Conservation (phyloP, 2,329 filamentous ascomycete species). For the Acrodontium crateriforme region DNA sequence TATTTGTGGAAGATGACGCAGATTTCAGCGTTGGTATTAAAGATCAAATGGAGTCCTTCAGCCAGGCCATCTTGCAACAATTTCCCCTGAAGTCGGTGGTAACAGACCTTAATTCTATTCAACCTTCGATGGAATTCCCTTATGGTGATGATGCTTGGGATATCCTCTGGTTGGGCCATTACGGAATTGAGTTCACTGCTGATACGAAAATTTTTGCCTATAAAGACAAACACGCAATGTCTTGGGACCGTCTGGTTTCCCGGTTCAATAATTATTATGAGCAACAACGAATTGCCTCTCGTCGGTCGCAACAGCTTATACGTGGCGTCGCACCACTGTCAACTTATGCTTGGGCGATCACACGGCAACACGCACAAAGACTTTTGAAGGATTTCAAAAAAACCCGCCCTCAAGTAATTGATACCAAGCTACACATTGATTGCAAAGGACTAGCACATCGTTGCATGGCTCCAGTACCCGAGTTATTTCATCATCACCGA, state of each 20-base stretch:
- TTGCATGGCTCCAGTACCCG: slow-evolving; percentile 7
- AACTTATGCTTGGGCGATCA: slow-evolving; percentile 5
- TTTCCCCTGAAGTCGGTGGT: neutral
- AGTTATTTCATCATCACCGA: slow-evolving; percentile 7
- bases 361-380: slow-evolving; percentile 2
- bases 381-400: slow-evolving; percentile 2
- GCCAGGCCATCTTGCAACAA: slow-evolving; percentile 10
- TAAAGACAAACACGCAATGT: slow-evolving; percentile 4
- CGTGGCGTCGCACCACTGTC: slow-evolving; percentile 4
- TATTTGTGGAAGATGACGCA: slow-evolving; percentile 30
- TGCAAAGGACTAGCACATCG: slow-evolving; percentile 4
- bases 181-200: slow-evolving; percentile 11
- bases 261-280: slow-evolving; percentile 7
- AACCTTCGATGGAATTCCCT: slow-evolving; percentile 1
- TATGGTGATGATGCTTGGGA: slow-evolving; percentile 14
- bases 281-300: neutral
- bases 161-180: slow-evolving; percentile 19
- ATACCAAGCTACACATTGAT: slow-evolving; percentile 6
- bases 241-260: slow-evolving; percentile 3
- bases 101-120: neutral
- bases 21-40: slow-evolving; percentile 27
- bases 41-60: slow-evolving; percentile 22
- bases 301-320: slow-evolving; percentile 4
- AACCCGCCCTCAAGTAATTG: slow-evolving; percentile 3
- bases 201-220: slow-evolving; percentile 2